Conservation (phyloP, 495 filamentous ascomycete genomes). For the Hyphodiscus hymeniophilus region DNA sequence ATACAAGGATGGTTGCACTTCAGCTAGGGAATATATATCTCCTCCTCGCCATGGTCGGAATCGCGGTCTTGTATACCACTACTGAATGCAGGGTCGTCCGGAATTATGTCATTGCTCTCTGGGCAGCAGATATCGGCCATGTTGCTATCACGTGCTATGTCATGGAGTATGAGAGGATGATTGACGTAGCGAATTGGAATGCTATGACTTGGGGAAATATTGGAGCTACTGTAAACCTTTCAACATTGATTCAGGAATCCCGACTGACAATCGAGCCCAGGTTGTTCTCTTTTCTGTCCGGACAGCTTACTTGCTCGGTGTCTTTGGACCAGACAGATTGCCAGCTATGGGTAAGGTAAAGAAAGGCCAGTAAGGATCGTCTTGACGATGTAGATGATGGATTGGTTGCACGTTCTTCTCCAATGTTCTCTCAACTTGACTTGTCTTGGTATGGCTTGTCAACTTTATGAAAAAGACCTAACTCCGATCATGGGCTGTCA, state of each 20-base stretch:
- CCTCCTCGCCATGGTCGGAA: constrained; percentile 53
- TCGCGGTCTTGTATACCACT: constrained; percentile 52
- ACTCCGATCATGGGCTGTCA: too few relatives aligned
- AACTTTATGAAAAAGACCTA: too few relatives aligned
- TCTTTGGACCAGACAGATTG: constrained; percentile 41
- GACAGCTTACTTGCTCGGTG: constrained; percentile 45
- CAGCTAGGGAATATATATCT: constrained; percentile 59
- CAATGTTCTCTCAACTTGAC: too few relatives aligned
- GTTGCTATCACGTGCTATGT: constrained; percentile 51
- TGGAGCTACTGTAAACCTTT: constrained; percentile 41
- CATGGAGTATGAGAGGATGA: constrained; percentile 45
- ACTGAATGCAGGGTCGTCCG: constrained; percentile 56
- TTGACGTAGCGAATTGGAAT: constrained; percentile 56
- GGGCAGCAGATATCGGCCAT: constrained; percentile 62
- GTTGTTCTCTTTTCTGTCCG: constrained; percentile 48
- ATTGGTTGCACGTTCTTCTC: constrained; percentile 49
- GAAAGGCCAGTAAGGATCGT: constrained; percentile 32
- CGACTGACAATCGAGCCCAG: constrained; percentile 12
- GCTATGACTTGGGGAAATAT: constrained; percentile 67
- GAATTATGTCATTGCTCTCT: constrained; percentile 58
- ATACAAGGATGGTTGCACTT: constrained; percentile 29
- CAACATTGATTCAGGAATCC: background rate
- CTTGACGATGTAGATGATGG: constrained; percentile 76
- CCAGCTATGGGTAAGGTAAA: background rate
- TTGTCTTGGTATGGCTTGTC: too few relatives aligned